Evolutionary conservation across 768 basidiomycete species (phyloP), one percentile per base, ranked within the genome.

Genomic region (Tulasnella sp.): DNA sequence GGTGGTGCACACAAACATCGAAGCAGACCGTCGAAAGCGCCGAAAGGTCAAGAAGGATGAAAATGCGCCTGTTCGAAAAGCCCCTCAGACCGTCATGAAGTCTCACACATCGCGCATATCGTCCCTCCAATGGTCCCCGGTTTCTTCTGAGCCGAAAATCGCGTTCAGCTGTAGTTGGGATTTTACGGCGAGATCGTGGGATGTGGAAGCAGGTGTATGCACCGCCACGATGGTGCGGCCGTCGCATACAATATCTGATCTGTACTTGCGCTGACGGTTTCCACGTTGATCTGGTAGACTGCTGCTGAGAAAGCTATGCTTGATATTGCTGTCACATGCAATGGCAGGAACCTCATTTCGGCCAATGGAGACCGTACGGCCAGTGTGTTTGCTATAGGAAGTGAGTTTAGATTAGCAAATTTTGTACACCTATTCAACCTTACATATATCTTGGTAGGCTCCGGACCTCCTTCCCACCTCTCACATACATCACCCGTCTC

Each of bases 181-280:
- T 71, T 95, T 93, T 27, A 90, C 90, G 0, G 82, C 97, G 4
- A 77, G 91, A 23, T 74, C 77, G 1, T 99, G 95, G 95, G 91
- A 96, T 67, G 75, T 85, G 2, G 86, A 89, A 65, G 78, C 75
- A 41, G 90, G 86, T 2, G 71, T 89, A 4, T 91, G 86, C 61
- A 74, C 77, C 0, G 69, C 78, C 45, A 88, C 86, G 0, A 81
- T 88, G 47, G 87, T 89, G 64, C 4, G 58, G 48, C 32, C n/a
- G 21, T n/a, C 5, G 47, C 47, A 11, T 15, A 13, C 0, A 11
- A n/a, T 3, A 17, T 30, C 38, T 17, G 21, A 23, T 7, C 21
- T 17, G 1, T 45, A 13, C 17, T 3, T 47, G 26, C 5, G 41
- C 30, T 2, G 23, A 32, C 38, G 5, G 2, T 34, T n/a, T 5